Evolutionary conservation across 345 rosid species (phyloP).

Genomic region (Ailanthus altissimus): DNA sequence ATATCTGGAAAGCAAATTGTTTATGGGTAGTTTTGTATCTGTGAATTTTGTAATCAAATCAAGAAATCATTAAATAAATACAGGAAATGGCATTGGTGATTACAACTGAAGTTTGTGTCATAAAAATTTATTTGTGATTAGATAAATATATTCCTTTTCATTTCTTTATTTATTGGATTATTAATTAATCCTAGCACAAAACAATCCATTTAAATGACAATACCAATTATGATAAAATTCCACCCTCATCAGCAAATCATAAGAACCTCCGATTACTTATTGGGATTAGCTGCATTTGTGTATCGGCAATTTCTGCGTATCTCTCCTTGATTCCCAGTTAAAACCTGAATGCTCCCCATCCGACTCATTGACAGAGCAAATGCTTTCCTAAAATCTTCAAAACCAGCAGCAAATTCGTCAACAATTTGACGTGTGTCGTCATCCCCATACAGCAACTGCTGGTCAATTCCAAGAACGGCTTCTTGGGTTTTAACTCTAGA

Average conservation of each 20-base stretch:
- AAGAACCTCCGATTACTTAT: conserved; percentile 1
- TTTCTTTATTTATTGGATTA: conserved; percentile 13
- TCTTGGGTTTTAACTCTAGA: conserved; percentile 40
- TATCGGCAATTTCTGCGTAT: conserved; percentile 55
- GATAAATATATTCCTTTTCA: conserved; percentile 15
- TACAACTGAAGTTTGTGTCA: conserved; percentile 22
- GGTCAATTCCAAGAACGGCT: conserved; percentile 67
- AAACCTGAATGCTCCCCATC: conserved; percentile 65
- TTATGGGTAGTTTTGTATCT: conserved; percentile 19
- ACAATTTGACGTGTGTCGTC: conserved; percentile 44
- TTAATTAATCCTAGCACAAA: conserved; percentile 4
- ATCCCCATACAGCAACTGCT: conserved; percentile 51
- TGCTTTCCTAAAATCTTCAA: conserved; percentile 58
- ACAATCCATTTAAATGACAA: conserved; percentile 6
- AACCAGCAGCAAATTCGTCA: conserved; percentile 49
- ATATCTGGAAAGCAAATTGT: conserved; percentile 23
- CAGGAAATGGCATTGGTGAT: conserved; percentile 22
- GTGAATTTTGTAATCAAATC: conserved; percentile 9
- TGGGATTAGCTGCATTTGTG: conserved; percentile 31
- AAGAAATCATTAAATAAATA: conserved; percentile 23
- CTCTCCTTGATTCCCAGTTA: conserved; percentile 63
- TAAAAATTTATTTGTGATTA: conserved; percentile 33
- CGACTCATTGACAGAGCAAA: conserved; percentile 65
- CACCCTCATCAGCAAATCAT: background rate
- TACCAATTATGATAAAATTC: conserved; percentile 12